phyloP scores from a whole-genome alignment of 352 stramenopile species.

The Phytopythium sindhum region DNA sequence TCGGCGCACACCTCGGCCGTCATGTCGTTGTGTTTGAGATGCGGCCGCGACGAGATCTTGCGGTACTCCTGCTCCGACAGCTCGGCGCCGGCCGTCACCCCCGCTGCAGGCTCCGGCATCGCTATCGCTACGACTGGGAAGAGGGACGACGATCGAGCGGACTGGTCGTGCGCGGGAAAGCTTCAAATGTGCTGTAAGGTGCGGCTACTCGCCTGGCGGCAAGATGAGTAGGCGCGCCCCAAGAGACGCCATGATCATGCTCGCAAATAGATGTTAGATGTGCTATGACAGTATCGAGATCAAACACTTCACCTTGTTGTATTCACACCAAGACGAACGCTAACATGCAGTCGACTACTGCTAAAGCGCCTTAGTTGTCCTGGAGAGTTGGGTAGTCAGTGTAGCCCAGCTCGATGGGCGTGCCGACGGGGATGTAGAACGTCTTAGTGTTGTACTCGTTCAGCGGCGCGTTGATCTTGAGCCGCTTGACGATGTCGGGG shows the following conservation, averaged over 20 bases:
- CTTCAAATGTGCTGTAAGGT: not conserved
- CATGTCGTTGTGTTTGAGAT: conserved; percentile 89
- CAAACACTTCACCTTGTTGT: not conserved
- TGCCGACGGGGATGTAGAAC: conserved; percentile 18
- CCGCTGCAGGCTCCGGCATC: conserved; percentile 60
- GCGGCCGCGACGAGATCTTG: conserved; percentile 81
- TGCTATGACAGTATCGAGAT: too few species aligned
- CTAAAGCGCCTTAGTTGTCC: conserved; percentile 9
- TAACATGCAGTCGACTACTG: not conserved
- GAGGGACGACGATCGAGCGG: not conserved
- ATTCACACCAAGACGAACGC: not conserved
- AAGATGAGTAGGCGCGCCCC: too few species aligned
- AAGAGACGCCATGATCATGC: not conserved
- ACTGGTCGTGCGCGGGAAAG: not conserved
- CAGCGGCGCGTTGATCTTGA: conserved; percentile 28
- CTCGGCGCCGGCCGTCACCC: conserved; percentile 30
- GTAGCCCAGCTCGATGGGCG: conserved; percentile 18
- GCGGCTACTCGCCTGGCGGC: not conserved
- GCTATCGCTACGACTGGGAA: not conserved
- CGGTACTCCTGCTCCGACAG: conserved; percentile 74
- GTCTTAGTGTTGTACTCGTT: conserved; percentile 28
- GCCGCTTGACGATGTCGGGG: conserved; percentile 39
- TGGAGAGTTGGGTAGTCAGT: conserved; percentile 17
- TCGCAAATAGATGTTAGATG: too few species aligned
- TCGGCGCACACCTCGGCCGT: conserved; percentile 93